phyloP scores from a whole-genome alignment of 2,329 filamentous ascomycete species.

The Ceratocystis papillata region DNA sequence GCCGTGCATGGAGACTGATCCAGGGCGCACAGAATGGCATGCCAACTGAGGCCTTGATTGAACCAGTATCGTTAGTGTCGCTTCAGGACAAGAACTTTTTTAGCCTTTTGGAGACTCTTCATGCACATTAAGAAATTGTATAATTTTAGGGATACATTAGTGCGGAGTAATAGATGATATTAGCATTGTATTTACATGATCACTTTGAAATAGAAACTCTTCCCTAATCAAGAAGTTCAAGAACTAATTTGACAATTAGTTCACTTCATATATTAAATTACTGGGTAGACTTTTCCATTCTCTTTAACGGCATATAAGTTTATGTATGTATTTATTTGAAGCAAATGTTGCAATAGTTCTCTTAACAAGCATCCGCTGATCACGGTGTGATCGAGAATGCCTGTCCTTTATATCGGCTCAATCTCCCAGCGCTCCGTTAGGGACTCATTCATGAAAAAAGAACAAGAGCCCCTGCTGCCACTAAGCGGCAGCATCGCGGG shows the following conservation, averaged over 20 bases:
- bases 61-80: constrained; percentile 38
- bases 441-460: constrained; percentile 48
- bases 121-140: constrained; percentile 12
- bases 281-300: no score
- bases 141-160: no score
- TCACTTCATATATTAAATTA: no score
- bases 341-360: constrained; percentile 34
- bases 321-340: no score
- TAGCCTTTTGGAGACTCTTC: constrained; percentile 15
- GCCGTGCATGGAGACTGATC: constrained; percentile 66
- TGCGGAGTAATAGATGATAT: no score
- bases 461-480: constrained; percentile 48
- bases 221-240: no score
- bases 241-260: no score
- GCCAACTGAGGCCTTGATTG: constrained; percentile 41
- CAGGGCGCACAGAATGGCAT: constrained; percentile 34
- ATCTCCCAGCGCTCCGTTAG: constrained; percentile 66
- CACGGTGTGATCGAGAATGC: constrained; percentile 27
- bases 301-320: no score
- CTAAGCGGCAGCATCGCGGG: constrained; percentile 55
- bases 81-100: constrained; percentile 30
- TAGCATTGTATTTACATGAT: no score
- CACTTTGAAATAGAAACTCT: no score
- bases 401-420: constrained; percentile 26
- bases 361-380: constrained; percentile 34